These are phyloP conservation scores for Aspergillus carlsbadensis DNA, from an alignment of 495 filamentous ascomycete genomes.

Conservation along the genomic window DNA sequence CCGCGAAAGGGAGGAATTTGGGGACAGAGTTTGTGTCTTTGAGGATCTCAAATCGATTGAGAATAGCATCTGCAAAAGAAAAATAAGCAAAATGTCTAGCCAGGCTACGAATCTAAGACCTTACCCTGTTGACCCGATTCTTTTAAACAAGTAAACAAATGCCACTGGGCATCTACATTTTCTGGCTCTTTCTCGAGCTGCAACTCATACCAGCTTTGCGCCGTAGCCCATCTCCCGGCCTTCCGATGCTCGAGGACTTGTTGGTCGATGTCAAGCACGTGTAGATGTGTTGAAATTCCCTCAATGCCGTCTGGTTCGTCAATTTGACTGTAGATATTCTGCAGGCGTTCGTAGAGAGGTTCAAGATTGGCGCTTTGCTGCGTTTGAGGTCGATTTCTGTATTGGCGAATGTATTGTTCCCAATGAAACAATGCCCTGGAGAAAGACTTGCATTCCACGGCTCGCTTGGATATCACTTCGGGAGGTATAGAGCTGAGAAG, in stretches of 20 bases:
- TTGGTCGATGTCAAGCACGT: slow-evolving; percentile 81
- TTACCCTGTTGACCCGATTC: slow-evolving; percentile 88
- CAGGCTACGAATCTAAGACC: slow-evolving; percentile 9
- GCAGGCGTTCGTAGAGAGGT: slow-evolving; percentile 69
- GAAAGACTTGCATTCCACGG: slow-evolving; percentile 89
- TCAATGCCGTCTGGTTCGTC: slow-evolving; percentile 97
- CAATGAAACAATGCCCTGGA: slow-evolving; percentile 89
- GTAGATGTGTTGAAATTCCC: slow-evolving; percentile 83
- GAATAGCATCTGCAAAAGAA: slow-evolving; percentile 62
- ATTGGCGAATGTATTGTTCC: slow-evolving; percentile 82
- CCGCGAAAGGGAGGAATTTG: slow-evolving; percentile 71
- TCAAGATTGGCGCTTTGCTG: slow-evolving; percentile 47
- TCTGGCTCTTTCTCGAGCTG: slow-evolving; percentile 75
- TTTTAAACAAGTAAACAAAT: slow-evolving; percentile 84
- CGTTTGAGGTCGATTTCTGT: slow-evolving; percentile 36
- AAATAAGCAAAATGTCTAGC: slow-evolving; percentile 16
- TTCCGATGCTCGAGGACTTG: slow-evolving; percentile 90
- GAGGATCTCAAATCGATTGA: slow-evolving; percentile 81
- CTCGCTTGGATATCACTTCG: slow-evolving; percentile 78
- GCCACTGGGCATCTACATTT: slow-evolving; percentile 72
- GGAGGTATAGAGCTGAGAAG: slow-evolving; percentile 74
- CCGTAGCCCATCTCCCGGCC: slow-evolving; percentile 95
- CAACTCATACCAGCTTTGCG: slow-evolving; percentile 96
- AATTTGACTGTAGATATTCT: slow-evolving; percentile 93
- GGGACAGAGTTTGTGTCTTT: slow-evolving; percentile 52